Base-by-base conservation (phyloP, 2,329 filamentous ascomycete genomes). In the Dendrostoma leiphaemia region DNA sequence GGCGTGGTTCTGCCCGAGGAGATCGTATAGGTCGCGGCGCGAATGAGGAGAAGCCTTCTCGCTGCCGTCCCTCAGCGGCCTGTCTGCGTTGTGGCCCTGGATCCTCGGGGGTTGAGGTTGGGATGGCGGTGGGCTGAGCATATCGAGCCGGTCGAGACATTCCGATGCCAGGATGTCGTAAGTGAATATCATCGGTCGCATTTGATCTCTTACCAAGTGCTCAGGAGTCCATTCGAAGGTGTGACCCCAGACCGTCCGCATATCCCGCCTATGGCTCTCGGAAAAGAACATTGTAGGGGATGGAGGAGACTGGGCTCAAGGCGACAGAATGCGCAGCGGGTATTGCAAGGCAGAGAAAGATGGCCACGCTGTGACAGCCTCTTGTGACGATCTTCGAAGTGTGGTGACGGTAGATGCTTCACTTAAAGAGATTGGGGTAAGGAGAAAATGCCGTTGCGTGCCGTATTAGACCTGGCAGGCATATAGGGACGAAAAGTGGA, bases 131-230 rank as follows among this genome's bases (percentile, higher is more conserved):
- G 79, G 78, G 51, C 80, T 82, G 51, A 91, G 78, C 17, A 77
- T 71, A 62, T 90, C 84, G 17, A 92, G 67, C 6, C 78, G 74
- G 55, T 85, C 76, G 15, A 90, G 71, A 54, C 84, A 86, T 55
- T 88, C 78, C 60, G 89, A 83, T 29, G 79, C 88, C 1, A 91
- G 71, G 7, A 74, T 75, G 67, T 93, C 90, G 64, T 89, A 92
- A 1, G 81, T 80, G 54, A 82, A 79, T 47, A 84, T 85, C 60
- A 88, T 65, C 3, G 80, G 81, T 51, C 79, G 69, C 35, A 86
- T 71, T 62, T 90, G 73, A 51, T 85, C 78, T 6, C 74, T 69
- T 2, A 80, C 82, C 17, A 82, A 71, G 66, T 93, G 89, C 3
- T 84, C 69, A 6, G 78, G 67, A 1, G 87, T 89, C 77, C 87